These are phyloP conservation scores for Alternaria sp. DNA, from an alignment of 2,329 filamentous ascomycete species.

Conservation along the genomic window DNA sequence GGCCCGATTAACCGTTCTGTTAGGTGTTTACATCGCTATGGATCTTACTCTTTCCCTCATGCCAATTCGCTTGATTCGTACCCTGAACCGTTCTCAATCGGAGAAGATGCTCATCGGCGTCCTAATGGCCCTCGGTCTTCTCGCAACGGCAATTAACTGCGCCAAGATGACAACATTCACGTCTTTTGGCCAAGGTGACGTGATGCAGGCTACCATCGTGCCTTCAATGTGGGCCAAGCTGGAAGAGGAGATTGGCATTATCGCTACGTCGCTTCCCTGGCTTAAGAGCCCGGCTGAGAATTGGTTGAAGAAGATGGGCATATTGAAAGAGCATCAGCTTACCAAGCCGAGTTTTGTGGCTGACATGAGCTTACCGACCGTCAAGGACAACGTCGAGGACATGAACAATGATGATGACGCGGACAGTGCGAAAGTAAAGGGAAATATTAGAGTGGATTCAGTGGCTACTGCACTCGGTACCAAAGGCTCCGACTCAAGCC, in stretches of 20 bases:
- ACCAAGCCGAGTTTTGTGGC: constrained; percentile 32
- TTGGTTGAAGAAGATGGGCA: constrained; percentile 28
- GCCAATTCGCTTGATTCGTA: constrained; percentile 35
- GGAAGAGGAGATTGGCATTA: constrained; percentile 40
- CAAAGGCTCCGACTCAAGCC: constrained; percentile 11
- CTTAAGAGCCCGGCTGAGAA: constrained; percentile 33
- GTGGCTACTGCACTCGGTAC: constrained; percentile 23
- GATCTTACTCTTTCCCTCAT: constrained; percentile 38
- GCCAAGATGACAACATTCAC: constrained; percentile 39
- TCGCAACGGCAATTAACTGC: constrained; percentile 32
- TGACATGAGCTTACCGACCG: constrained; percentile 11
- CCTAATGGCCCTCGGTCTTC: constrained; percentile 34
- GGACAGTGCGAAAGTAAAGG: constrained; percentile 13
- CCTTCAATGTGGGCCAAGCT: constrained; percentile 37
- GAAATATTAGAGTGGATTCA: constrained; percentile 22
- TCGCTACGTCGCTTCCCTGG: constrained; percentile 35
- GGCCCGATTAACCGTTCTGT: not conserved
- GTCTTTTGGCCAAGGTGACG: constrained; percentile 32
- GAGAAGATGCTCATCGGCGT: constrained; percentile 37
- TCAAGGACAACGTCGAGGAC: constrained; percentile 13
- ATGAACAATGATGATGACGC: constrained; percentile 19
- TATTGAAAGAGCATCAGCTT: constrained; percentile 27
- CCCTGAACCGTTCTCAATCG: constrained; percentile 26
- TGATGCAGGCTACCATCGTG: constrained; percentile 34
- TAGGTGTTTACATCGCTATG: constrained; percentile 36